Evolutionary conservation across 2,329 filamentous ascomycete genomes (phyloP).

Genomic region (Xylaria sp.): DNA sequence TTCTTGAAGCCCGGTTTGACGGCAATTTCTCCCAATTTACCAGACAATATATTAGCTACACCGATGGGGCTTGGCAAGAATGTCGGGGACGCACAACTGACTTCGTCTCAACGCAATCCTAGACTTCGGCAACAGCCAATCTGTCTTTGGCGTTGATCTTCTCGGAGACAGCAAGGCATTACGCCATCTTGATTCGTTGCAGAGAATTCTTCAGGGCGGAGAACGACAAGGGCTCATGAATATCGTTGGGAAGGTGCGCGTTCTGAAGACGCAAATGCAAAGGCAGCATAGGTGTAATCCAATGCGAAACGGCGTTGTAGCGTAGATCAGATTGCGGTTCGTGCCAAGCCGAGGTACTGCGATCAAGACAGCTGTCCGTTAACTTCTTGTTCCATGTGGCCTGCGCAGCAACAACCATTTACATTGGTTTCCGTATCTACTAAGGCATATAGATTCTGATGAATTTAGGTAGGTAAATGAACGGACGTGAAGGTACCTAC

Average conservation of each 20-base stretch:
- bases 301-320: too few relatives aligned
- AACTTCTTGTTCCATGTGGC: too few relatives aligned
- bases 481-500: too few relatives aligned
- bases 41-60: not conserved
- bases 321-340: too few relatives aligned
- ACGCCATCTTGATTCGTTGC: not conserved
- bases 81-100: slow-evolving; percentile 13
- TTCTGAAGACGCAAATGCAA: not conserved
- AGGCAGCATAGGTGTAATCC: too few relatives aligned
- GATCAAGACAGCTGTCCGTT: too few relatives aligned
- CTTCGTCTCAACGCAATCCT: slow-evolving; percentile 26
- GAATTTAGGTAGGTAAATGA: too few relatives aligned
- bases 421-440: too few relatives aligned
- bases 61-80: not conserved
- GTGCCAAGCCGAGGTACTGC: too few relatives aligned
- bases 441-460: too few relatives aligned
- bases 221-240: not conserved
- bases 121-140: slow-evolving; percentile 22
- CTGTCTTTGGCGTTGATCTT: slow-evolving; percentile 13
- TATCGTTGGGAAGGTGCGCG: not conserved
- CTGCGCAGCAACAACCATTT: too few relatives aligned
- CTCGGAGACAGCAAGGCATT: not conserved
- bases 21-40: slow-evolving; percentile 22
- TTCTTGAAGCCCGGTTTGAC: slow-evolving; percentile 22
- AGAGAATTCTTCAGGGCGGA: not conserved